Conservation (phyloP, 345 rosid species). For the Linum usitatissimum region DNA sequence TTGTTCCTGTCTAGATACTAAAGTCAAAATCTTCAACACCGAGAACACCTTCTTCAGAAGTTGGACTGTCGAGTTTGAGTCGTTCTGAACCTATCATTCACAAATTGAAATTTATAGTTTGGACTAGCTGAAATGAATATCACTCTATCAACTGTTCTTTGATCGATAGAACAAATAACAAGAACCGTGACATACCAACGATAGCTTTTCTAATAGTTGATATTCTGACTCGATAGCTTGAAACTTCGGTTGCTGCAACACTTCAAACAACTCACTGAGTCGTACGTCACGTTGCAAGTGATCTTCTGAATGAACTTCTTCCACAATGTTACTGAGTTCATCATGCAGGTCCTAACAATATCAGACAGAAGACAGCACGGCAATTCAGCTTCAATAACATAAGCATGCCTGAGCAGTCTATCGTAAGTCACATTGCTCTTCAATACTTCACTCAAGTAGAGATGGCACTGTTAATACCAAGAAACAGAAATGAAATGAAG, state of each 20-base stretch:
- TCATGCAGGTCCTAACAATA: conserved; percentile 44
- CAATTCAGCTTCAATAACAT: neutral
- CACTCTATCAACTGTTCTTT: neutral
- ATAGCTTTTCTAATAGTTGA: conserved; percentile 42
- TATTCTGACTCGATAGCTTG: conserved; percentile 53
- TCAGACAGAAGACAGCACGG: conserved; percentile 13
- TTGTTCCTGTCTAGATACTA: conserved; percentile 47
- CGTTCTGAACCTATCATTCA: conserved; percentile 54
- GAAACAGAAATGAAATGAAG: neutral
- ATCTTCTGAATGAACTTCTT: conserved; percentile 12
- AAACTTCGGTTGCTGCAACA: conserved; percentile 45
- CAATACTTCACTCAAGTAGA: neutral
- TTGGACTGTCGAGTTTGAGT: conserved; percentile 39
- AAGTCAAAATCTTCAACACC: conserved; percentile 43
- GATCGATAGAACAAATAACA: neutral
- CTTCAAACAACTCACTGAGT: conserved; percentile 29
- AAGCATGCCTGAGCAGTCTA: neutral
- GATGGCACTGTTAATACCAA: neutral
- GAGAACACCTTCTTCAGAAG: conserved; percentile 43
- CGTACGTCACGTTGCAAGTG: conserved; percentile 20
- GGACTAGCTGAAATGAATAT: neutral
- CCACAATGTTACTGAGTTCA: conserved; percentile 17
- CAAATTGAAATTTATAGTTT: conserved; percentile 8
- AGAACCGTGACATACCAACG: conserved; percentile 31
- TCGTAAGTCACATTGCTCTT: neutral